A percentile compares a stretch with the other conserved stretches of the same genome.
These are phyloP conservation scores for Spatholobus suberectus DNA, from an alignment of 306 rosid species.

Conservation along the genomic window DNA sequence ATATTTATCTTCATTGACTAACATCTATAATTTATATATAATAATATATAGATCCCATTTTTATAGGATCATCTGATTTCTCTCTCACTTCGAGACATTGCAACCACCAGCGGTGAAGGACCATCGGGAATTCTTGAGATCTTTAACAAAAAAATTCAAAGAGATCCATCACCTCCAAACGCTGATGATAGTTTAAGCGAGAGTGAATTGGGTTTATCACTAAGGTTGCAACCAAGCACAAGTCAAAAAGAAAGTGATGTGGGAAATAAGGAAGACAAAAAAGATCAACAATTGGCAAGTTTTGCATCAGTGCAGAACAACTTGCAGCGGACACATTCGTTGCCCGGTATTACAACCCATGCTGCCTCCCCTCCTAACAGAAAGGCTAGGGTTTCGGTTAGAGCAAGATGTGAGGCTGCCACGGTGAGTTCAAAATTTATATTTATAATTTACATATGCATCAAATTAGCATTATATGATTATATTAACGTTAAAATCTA, in stretches of 20 bases:
- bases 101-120: conserved; percentile 38
- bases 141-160: conserved; percentile 30
- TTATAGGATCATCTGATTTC: conserved; percentile 62
- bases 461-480: background rate
- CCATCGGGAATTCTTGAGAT: conserved; percentile 42
- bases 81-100: conserved; percentile 59
- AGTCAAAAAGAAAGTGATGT: conserved; percentile 36
- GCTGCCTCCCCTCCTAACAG: conserved; percentile 63
- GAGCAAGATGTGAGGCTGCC: conserved; percentile 95
- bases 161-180: conserved; percentile 39
- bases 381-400: conserved; percentile 96
- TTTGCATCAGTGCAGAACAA: conserved; percentile 55
- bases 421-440: conserved; percentile 58
- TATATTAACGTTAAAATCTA: background rate
- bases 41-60: conserved; percentile 26
- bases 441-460: background rate
- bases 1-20: conserved; percentile 10
- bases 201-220: conserved; percentile 71
- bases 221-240: conserved; percentile 60
- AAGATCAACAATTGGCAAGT: conserved; percentile 35
- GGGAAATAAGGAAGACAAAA: conserved; percentile 33
- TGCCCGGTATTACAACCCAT: conserved; percentile 45
- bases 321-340: conserved; percentile 45
- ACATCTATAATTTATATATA: background rate
- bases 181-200: conserved; percentile 42